Percentiles rank a stretch among this genome's conserved stretches.
These are phyloP conservation scores for Clonostachys byssicola DNA, from an alignment of 2,329 filamentous ascomycete genomes.

Conservation along the genomic window DNA sequence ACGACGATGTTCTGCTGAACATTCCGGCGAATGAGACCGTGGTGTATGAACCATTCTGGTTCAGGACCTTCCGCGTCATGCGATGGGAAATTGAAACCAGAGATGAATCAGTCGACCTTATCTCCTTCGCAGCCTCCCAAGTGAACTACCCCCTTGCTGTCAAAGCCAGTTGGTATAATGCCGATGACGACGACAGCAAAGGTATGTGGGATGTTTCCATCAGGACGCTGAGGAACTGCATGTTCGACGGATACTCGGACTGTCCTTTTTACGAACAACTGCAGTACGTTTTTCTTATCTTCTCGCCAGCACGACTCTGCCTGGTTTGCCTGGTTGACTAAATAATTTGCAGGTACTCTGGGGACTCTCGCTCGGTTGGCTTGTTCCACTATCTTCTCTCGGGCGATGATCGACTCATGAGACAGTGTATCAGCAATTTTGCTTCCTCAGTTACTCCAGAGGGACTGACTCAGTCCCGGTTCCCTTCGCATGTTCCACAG, in stretches of 20 bases:
- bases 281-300: conserved; percentile 15
- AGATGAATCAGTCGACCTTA: neutral
- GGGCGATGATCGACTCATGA: conserved; percentile 17
- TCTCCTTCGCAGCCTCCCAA: neutral
- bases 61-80: conserved; percentile 5
- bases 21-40: conserved; percentile 4
- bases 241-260: conserved; percentile 20
- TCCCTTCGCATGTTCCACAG: conserved; percentile 23
- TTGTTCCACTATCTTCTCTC: conserved; percentile 19
- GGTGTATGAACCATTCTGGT: conserved; percentile 6
- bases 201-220: conserved; percentile 9
- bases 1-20: conserved; percentile 23
- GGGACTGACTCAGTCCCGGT: conserved; percentile 24
- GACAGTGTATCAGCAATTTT: conserved; percentile 16
- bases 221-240: conserved; percentile 10
- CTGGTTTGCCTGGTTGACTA: neutral
- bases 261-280: conserved; percentile 24
- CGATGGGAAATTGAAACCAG: conserved; percentile 2
- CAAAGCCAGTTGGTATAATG: neutral
- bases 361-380: conserved; percentile 11
- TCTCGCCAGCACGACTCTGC: neutral
- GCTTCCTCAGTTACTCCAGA: conserved; percentile 5
- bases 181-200: neutral
- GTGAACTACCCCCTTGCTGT: conserved; percentile 4
- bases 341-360: conserved; percentile 1